Base-by-base conservation (phyloP, 148 eudicot genomes). In the Camellia lanceoleosa region DNA sequence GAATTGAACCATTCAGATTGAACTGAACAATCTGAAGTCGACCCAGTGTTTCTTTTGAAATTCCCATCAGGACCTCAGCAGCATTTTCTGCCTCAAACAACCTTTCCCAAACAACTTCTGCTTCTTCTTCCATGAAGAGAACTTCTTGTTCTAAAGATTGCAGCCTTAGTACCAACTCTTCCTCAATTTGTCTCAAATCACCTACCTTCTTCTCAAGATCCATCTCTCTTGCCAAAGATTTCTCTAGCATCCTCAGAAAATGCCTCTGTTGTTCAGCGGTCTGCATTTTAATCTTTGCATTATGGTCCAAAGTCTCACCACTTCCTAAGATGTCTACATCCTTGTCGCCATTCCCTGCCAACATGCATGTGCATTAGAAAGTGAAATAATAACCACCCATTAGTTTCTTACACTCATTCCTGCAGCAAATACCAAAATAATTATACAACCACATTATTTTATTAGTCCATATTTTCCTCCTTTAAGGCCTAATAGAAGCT, bases 211-310 rank as follows among this genome's bases (percentile, higher is more conserved):
- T 89, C 83, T 97, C 99, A 30, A 97, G 90, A 80, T 92, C 93
- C 41, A 97, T 75, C 76, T 97, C 99, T 82, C 90, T 85, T 5
- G 95, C 97, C 78, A 97, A 84, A 74, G 99, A 91, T 85, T 89
- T 92, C 83, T 94, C 99, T 44, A 92, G 90, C 98, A 91, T 89
- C 83, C 88, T 87, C 79, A 97, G 77, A 76, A 91, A 78, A 83
- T 88, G 83, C 76, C 94, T 87, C 85, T 91, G 98, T 65, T 94
- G 97, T 86, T 92, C 97, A 7, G 91, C 87, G 78, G 95, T 93
- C 82, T 93, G 91, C 93, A 92, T 89, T 78, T 86, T 88, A 59
- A 91, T 81, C 77, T 87, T 91, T 42, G 90, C 79, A 69, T 81
- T 80, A 19, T 66, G 59, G 75, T 82, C 75, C n/a, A 83, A 80